Evolutionary conservation across 192 early-diverging fungal genomes (phyloP).

Genomic region (Phycomyces blakesleeanus): DNA sequence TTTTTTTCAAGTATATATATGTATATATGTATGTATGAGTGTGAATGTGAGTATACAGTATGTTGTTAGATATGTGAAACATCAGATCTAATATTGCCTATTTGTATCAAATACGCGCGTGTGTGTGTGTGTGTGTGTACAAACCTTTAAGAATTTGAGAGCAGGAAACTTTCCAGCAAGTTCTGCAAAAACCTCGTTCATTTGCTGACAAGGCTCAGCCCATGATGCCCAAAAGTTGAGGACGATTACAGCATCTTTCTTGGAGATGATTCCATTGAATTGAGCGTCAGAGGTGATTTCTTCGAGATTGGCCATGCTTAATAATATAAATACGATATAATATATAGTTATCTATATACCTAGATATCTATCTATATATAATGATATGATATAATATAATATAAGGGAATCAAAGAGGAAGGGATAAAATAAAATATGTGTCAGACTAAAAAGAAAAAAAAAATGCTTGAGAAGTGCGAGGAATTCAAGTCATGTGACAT

Average conservation of each 20-base stretch:
- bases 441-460: no score
- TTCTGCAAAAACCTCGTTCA: conserved; percentile 89
- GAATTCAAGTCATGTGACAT: no score
- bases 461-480: no score
- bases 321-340: background rate
- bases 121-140: background rate
- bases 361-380: no score
- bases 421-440: no score
- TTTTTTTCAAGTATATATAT: no score
- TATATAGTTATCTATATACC: no score
- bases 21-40: no score
- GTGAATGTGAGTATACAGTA: no score
- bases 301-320: conserved; percentile 39
- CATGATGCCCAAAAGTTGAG: conserved; percentile 93
- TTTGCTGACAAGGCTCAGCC: conserved; percentile 86
- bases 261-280: conserved; percentile 29
- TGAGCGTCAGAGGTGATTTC: conserved; percentile 41
- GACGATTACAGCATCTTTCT: conserved; percentile 44
- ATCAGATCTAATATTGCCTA: no score
- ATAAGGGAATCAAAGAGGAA: no score
- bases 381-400: no score
- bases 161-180: conserved; percentile 73
- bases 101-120: background rate
- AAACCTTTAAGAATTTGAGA: conserved; percentile 74
- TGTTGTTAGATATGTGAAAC: background rate